Base-by-base conservation (phyloP, 108 stramenopile species). In the Skeletonema menzelii region DNA sequence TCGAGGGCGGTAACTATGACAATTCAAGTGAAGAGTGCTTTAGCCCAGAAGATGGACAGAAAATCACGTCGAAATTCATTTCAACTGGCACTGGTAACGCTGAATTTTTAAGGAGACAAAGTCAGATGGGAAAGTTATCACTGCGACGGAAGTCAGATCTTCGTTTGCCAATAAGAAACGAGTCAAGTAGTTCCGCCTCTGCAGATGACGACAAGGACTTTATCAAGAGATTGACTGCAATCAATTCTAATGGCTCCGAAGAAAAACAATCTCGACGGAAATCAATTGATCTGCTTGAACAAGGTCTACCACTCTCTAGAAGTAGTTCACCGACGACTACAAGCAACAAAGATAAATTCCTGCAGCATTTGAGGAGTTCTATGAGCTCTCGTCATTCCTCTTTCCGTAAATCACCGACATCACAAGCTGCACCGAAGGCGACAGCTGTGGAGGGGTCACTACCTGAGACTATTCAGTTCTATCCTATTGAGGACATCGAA, bases 291-390 rank as follows among this genome's bases (percentile, higher is more conserved):
- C 40, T 2, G 2, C 40, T 15, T 42, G 49, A 53, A 53, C 20
- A 53, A 22, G 49, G 49, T 24, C 22, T 24, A 8, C 49, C 49
- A 53, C 22, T 10, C 49, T 53, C 49, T n/a, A 42, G 40, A 42
- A 42, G 40, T 42, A n/a, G n/a, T 53, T 22, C 49, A 19, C 19
- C 49, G 8, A 53, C 22, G 10, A 53, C 22, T 53, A 53, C 49
- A 53, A 53, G 49, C 49, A 53, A 53, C 49, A 53, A 53, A 53
- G 49, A 53, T 22, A 22, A 53, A 53, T 53, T 53, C 6, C 49
- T 53, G 19, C 19, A 53, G 8, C 19, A 22, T 53, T 22, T 53
- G 49, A 53, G 49, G 8, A 53, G 49, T 10, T 53, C 49, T 2
- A 53, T 53, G 49, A 22, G 8, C 22, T 53, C 49, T 53, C 49